These are phyloP conservation scores for Kodamaea plutei DNA, from an alignment of 1,139 yeast genomes.

Conservation along the genomic window DNA sequence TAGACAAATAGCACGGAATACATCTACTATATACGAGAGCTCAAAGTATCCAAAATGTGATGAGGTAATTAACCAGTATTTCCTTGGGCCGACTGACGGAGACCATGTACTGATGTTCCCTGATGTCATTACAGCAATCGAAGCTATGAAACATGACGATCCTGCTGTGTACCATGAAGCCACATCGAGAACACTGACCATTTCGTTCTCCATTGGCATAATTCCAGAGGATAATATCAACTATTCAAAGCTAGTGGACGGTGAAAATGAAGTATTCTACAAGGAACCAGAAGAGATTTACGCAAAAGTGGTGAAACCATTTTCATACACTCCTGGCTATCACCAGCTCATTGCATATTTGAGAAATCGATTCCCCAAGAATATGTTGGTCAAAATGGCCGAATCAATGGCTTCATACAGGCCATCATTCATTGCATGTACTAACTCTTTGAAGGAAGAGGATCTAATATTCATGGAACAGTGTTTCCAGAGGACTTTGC, in stretches of 20 bases:
- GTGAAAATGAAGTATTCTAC: constrained; percentile 25
- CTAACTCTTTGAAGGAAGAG: constrained; percentile 81
- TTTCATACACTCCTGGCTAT: constrained; percentile 86
- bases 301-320: constrained; percentile 68
- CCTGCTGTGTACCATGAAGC: constrained; percentile 40
- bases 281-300: constrained; percentile 79
- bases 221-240: constrained; percentile 34
- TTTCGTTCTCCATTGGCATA: constrained; percentile 55
- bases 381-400: constrained; percentile 76
- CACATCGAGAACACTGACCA: constrained; percentile 34
- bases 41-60: constrained; percentile 32
- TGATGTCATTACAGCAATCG: constrained; percentile 49
- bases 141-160: constrained; percentile 36
- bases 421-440: constrained; percentile 90
- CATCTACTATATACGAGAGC: constrained; percentile 10
- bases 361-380: constrained; percentile 62
- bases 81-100: constrained; percentile 45
- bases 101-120: constrained; percentile 44
- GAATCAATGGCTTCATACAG: constrained; percentile 85
- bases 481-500: constrained; percentile 85
- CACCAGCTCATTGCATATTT: constrained; percentile 77
- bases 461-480: constrained; percentile 95
- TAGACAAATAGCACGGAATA: too few species aligned
- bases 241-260: constrained; percentile 21
- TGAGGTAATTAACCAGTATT: constrained; percentile 54